Base-by-base conservation (phyloP, 2,329 filamentous ascomycete genomes). In the Periglandula ipomoeae region DNA sequence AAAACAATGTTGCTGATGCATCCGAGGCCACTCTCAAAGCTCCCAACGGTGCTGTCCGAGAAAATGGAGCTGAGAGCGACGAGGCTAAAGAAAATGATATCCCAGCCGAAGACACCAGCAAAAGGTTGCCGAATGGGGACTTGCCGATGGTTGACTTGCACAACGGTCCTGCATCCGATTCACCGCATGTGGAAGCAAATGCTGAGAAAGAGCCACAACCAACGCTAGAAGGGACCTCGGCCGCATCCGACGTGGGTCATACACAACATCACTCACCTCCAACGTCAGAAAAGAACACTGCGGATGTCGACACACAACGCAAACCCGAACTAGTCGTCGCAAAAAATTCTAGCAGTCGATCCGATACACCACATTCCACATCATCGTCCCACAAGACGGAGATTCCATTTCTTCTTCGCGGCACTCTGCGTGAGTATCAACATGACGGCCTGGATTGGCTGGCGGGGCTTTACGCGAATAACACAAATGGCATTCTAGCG, bases 371-470 rank as follows among this genome's bases (percentile, higher is more conserved):
- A 2, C 57, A 52, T 10, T 48, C 53, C 4, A 42, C 55, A n/a
- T 60, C 64, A 2, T 60, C 59, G 1, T 22, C 45, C 34, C 72
- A 75, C 50, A 86, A 84, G 56, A 90, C 83, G 0, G 82, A 86
- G 7, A 78, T 93, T 10, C 90, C 89, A 0, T 85, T 89, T 52
- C 76, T 98, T 10, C 72, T 96, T 0, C 84, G 93, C 44, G 93
- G 93, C 19, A 95, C 82, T 1, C 71, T 98, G 10, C 86, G 94
- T 63, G 91, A 95, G 64, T 98, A 98, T 61, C 93, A 98, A 59
- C 93, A 96, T 60, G 87, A 88, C 60, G 94, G 93, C n/a, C 71
- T 98, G 7, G 93, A 98, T 63, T 98, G 93, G 93, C 81, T 98
- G 42, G 89, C 90, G 2, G 88, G 89, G 0, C 76, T 98, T 1